phyloP scores from a whole-genome alignment of 2,329 filamentous ascomycete species.

The Cladosporium sp. region DNA sequence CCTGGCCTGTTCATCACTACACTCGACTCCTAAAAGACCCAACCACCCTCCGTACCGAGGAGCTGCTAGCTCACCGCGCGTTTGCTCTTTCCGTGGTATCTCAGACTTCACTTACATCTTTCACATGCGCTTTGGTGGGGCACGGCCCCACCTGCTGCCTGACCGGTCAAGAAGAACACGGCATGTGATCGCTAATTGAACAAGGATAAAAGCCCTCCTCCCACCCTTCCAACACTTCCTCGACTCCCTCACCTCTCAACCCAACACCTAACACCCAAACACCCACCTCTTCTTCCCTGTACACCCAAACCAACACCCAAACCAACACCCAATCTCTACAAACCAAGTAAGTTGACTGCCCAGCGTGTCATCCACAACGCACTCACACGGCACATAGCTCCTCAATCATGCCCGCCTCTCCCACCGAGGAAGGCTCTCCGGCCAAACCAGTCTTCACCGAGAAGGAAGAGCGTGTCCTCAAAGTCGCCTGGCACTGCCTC shows the following conservation, averaged over 20 bases:
- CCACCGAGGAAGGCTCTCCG: neutral
- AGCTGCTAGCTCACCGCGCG: too few species aligned
- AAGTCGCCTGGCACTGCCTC: constrained; percentile 28
- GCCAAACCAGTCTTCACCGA: constrained; percentile 23
- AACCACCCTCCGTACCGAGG: too few species aligned
- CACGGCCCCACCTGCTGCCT: neutral
- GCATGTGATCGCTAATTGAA: neutral
- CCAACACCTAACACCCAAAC: neutral
- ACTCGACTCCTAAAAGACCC: too few species aligned
- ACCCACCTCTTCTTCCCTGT: neutral
- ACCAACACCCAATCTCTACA: too few species aligned
- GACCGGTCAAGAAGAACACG: neutral
- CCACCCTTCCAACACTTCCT: neutral
- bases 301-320: too few species aligned
- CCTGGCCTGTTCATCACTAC: too few species aligned
- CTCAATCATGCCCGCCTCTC: neutral
- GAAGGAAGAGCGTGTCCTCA: constrained; percentile 25
- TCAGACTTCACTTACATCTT: neutral
- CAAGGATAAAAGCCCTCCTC: neutral
- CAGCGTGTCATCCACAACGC: neutral
- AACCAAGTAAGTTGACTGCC: neutral
- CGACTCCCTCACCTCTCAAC: neutral
- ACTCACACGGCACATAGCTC: neutral
- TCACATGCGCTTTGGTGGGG: neutral
- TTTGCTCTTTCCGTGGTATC: too few species aligned